These are phyloP conservation scores for Eucalyptus regnans DNA, from an alignment of 345 rosid genomes.

Conservation along the genomic window DNA sequence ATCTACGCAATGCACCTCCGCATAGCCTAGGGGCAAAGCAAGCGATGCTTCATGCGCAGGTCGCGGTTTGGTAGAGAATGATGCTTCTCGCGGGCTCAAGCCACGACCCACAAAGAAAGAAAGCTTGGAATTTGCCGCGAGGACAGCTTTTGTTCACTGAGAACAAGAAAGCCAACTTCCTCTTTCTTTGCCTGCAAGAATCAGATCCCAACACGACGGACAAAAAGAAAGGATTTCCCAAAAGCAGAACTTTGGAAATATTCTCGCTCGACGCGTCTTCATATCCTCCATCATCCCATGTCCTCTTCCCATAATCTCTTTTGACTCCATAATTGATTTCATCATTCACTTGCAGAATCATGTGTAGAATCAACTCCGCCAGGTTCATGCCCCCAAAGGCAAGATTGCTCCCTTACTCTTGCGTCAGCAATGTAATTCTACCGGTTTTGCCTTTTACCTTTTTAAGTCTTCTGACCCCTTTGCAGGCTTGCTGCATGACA, in stretches of 20 bases:
- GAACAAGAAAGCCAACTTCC: not conserved
- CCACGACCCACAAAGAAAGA: not conserved
- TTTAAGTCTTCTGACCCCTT: not conserved
- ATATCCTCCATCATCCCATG: not conserved
- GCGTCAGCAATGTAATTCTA: not conserved
- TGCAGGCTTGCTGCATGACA: conserved; percentile 50
- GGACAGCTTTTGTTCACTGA: not conserved
- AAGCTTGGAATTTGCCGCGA: not conserved
- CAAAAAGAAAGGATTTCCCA: not conserved
- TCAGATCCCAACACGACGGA: not conserved
- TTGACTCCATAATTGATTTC: not conserved
- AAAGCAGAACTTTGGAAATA: not conserved
- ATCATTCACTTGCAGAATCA: not conserved
- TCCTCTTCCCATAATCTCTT: not conserved
- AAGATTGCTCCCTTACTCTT: not conserved
- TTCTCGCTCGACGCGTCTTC: not conserved
- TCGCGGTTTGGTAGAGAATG: not conserved
- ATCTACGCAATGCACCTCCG: not conserved
- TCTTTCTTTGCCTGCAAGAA: not conserved
- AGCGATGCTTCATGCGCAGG: not conserved
- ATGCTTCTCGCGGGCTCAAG: not conserved
- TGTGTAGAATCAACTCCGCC: not conserved
- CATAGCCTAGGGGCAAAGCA: not conserved
- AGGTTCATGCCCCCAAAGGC: not conserved
- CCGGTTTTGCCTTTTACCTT: not conserved